Evolutionary conservation across 2,329 filamentous ascomycete species (phyloP), one percentile per base, ranked within the genome.

Genomic region (Talaromyces sp.): DNA sequence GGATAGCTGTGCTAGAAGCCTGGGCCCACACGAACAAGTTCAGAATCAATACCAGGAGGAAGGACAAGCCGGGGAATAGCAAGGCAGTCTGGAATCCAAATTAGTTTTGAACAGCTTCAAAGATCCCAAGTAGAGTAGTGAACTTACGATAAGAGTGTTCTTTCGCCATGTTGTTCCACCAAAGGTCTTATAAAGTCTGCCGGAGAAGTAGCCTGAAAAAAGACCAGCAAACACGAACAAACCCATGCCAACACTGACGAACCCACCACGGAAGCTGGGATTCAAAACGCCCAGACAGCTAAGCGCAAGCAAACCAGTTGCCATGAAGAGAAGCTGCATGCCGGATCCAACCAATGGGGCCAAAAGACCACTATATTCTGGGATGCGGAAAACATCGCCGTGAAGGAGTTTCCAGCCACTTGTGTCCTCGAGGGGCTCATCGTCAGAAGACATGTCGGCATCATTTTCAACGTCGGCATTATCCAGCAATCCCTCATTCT

Each of bases 21-120:
- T 95, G 90, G 1, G 90, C 87, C 91, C 91, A 96, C 53, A 94
- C 89, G 68, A 95, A 95, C 9, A 95, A 79, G 70, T 96, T 95
- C 54, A 95, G 80, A 45, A 93, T 81, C 73, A 95, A 91, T 32
- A 92, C 76, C 27, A 89, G 80, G 8, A 81, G 78, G 67, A 95
- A 95, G 1, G 89, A 75, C 5, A 94, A 79, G 1, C 90, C 90
- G 0, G 91, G 91, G 67, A 95, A 89, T 3, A 95, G 80, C 9
- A 87, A 77, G 0, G 89, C 89, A 3, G 91, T 95, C 66, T 79
- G 58, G 3, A 52, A 3, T 24, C 13, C 33, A 17, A 35, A 47
- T 65, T 56, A 66, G 63, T 52, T 22, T 32, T 6, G n/a, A 33
- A 8, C 20, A 17, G 14, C 9, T 11, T 11, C 10, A 13, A 19